Conservation (phyloP, 768 basidiomycete genomes). For the Mycena albidolilacea region DNA sequence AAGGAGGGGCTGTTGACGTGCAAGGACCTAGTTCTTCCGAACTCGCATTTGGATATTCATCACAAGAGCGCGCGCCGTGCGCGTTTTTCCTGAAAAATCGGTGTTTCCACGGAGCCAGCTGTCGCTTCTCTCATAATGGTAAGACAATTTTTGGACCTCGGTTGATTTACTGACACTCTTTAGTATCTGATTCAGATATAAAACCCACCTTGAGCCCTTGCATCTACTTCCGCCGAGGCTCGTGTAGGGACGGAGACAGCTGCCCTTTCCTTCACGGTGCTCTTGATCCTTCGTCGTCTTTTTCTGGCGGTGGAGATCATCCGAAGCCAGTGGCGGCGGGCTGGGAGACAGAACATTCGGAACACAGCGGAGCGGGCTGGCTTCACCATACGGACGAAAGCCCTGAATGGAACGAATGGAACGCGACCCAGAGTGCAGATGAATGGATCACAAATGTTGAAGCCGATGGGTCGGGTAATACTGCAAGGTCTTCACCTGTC, state of each 20-base stretch:
- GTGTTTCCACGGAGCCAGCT: constrained; percentile 28
- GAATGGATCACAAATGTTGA: constrained; percentile 3
- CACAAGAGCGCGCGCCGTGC: not conserved
- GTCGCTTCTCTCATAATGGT: constrained; percentile 32
- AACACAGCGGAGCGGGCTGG: constrained; percentile 4
- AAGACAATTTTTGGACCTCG: not conserved
- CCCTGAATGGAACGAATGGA: constrained; percentile 5
- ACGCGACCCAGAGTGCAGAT: not conserved
- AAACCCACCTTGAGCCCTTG: not conserved
- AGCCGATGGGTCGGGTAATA: not conserved
- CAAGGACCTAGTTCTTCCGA: too few relatives aligned
- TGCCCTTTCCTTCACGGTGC: constrained; percentile 21
- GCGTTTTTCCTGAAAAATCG: constrained; percentile 24
- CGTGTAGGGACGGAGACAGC: constrained; percentile 21
- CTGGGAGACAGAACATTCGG: not conserved
- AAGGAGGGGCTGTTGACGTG: not conserved
- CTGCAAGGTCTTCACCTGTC: not conserved
- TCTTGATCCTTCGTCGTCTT: not conserved
- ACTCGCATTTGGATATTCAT: too few relatives aligned
- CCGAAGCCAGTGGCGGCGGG: not conserved
- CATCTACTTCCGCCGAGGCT: constrained; percentile 27
- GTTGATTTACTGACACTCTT: constrained; percentile 2
- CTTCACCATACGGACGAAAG: constrained; percentile 18
- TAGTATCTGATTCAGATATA: constrained; percentile 6
- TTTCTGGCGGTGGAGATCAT: not conserved